These are phyloP conservation scores for Lactifluus hygrophoroides DNA, from an alignment of 768 basidiomycete species.

Conservation along the genomic window DNA sequence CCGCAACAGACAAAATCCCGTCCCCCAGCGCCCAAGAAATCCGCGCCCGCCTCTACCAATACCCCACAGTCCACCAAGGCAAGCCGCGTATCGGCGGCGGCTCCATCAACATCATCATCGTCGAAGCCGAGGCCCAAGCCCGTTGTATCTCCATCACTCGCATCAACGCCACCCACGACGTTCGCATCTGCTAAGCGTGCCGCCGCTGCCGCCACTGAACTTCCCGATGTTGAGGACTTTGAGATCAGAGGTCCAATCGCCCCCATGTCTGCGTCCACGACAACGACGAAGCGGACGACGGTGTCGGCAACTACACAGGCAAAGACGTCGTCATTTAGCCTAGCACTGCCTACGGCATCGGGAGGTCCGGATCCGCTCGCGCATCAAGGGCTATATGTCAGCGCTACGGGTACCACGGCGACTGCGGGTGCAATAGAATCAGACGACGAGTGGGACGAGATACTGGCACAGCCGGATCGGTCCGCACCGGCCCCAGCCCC, in stretches of 20 bases:
- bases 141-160: slow-evolving; percentile 20
- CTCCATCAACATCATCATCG: not conserved
- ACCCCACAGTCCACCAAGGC: slow-evolving; percentile 19
- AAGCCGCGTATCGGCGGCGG: not conserved
- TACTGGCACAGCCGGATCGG: not conserved
- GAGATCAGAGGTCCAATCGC: slow-evolving; percentile 41
- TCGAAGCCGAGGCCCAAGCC: slow-evolving; percentile 8
- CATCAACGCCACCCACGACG: not conserved
- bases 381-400: slow-evolving; percentile 20
- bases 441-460: slow-evolving; percentile 47
- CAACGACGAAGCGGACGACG: not conserved
- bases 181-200: not conserved
- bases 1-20: not conserved
- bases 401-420: slow-evolving; percentile 13
- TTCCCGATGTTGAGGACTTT: slow-evolving; percentile 41
- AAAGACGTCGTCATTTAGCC: slow-evolving; percentile 22
- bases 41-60: slow-evolving; percentile 16
- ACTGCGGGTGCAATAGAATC: slow-evolving; percentile 27
- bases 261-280: slow-evolving; percentile 14
- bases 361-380: slow-evolving; percentile 19
- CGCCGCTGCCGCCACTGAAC: slow-evolving; percentile 4
- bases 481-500: slow-evolving; percentile 24
- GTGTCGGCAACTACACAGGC: slow-evolving; percentile 24
- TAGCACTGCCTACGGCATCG: slow-evolving; percentile 32
- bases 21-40: slow-evolving; percentile 11